These are phyloP conservation scores for Fagopyrum tataricum DNA, from an alignment of 148 eudicot species.

Conservation along the genomic window DNA sequence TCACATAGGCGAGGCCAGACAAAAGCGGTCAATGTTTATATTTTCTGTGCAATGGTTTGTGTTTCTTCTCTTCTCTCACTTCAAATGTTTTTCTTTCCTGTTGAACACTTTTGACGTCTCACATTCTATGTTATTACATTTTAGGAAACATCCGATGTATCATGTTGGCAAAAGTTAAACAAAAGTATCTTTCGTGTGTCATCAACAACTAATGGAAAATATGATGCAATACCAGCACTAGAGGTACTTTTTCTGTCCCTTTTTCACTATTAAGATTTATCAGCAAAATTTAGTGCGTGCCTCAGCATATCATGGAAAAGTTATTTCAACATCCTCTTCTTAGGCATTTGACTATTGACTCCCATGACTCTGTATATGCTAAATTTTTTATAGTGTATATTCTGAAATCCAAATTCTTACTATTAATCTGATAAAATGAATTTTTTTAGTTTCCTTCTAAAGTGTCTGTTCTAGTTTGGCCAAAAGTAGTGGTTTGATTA, in stretches of 20 bases:
- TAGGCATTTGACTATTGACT: background rate
- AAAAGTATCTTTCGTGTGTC: slow-evolving; percentile 75
- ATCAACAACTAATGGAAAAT: slow-evolving; percentile 80
- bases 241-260: slow-evolving; percentile 35
- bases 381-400: background rate
- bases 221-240: slow-evolving; percentile 57
- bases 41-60: slow-evolving; percentile 88
- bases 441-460: background rate
- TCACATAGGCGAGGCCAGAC: slow-evolving; percentile 95
- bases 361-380: background rate
- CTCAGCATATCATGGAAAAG: background rate
- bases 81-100: background rate
- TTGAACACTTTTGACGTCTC: slow-evolving; percentile 3
- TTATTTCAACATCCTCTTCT: background rate
- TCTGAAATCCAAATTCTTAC: background rate
- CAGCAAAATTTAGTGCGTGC: background rate
- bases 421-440: background rate
- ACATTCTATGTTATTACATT: slow-evolving; percentile 14
- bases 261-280: background rate
- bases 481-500: background rate
- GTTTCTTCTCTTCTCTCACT: background rate
- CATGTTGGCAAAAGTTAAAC: slow-evolving; percentile 67
- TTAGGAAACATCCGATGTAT: slow-evolving; percentile 85
- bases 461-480: background rate
- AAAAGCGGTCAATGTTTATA: slow-evolving; percentile 79